A percentile compares a stretch with the other conserved stretches of the same genome.
phyloP scores from a whole-genome alignment of 2,329 filamentous ascomycete species.

The Cercospora sesami region DNA sequence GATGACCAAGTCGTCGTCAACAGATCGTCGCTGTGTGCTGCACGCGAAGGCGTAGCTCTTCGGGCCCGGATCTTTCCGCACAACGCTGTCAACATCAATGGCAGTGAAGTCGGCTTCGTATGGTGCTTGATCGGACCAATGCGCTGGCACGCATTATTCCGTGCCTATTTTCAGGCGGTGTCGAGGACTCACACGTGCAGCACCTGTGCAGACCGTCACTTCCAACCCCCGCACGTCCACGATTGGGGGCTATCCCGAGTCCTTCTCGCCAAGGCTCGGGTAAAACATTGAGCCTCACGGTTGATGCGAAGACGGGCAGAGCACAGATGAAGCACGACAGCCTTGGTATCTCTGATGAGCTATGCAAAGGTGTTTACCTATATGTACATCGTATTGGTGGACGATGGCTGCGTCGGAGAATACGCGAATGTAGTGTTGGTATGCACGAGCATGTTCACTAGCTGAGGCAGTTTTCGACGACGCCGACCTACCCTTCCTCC shows the following conservation, averaged over 20 bases:
- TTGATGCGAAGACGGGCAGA: background rate
- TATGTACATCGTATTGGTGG: background rate
- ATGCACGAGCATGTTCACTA: background rate
- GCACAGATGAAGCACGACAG: background rate
- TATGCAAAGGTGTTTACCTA: background rate
- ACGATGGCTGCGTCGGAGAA: background rate
- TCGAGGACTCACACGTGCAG: background rate
- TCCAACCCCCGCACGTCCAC: background rate
- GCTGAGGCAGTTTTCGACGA: background rate
- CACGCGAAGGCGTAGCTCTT: background rate
- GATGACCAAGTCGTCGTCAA: background rate
- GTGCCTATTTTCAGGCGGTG: background rate
- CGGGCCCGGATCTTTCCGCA: background rate
- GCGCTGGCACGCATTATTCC: constrained; percentile 1
- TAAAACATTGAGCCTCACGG: constrained; percentile 8
- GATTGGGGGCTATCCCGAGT: background rate
- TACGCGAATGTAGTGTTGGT: background rate
- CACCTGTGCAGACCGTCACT: background rate
- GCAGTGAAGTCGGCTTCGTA: background rate
- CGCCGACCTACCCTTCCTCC: background rate
- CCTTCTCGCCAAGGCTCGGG: background rate
- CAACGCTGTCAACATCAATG: background rate
- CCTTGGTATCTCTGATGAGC: background rate
- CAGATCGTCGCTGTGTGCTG: background rate
- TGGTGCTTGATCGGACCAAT: constrained; percentile 3